Evolutionary conservation across 352 stramenopile species (phyloP).

Genomic region (Pythium plurisporium): DNA sequence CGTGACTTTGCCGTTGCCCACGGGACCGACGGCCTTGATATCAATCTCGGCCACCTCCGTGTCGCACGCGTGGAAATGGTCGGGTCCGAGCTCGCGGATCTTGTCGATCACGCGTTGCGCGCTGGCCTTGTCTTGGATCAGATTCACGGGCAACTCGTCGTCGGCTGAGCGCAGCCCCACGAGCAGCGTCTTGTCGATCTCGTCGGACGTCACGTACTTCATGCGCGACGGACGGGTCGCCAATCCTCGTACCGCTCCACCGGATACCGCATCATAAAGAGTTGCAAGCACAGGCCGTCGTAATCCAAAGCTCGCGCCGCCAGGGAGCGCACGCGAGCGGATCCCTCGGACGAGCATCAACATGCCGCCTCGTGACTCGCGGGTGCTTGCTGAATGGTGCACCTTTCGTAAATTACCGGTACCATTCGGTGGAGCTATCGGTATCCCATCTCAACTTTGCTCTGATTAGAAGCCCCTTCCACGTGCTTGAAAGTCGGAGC

Average conservation of each 20-base stretch:
- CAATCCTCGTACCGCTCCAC: neutral
- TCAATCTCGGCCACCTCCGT: slow-evolving; percentile 98
- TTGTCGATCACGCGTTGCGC: slow-evolving; percentile 57
- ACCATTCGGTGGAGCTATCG: neutral
- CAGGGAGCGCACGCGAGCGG: neutral
- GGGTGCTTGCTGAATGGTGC: neutral
- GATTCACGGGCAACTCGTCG: slow-evolving; percentile 71
- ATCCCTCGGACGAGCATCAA: slow-evolving; percentile 1
- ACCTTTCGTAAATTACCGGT: neutral
- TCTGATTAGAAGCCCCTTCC: slow-evolving; percentile 12
- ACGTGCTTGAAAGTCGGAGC: too few relatives aligned
- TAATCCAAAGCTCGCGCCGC: neutral
- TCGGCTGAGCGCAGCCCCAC: slow-evolving; percentile 55
- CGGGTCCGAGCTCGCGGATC: slow-evolving; percentile 52
- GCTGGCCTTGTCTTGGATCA: slow-evolving; percentile 68
- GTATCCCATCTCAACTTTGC: too few relatives aligned
- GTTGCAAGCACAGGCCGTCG: too few relatives aligned
- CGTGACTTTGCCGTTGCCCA: slow-evolving; percentile 97
- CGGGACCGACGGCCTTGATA: slow-evolving; percentile 90
- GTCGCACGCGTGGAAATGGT: slow-evolving; percentile 94
- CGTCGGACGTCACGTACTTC: slow-evolving; percentile 66
- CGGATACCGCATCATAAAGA: too few relatives aligned
- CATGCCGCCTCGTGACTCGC: too few relatives aligned
- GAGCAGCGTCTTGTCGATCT: slow-evolving; percentile 55
- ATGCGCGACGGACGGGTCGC: slow-evolving; percentile 16